Conservation (phyloP, 495 filamentous ascomycete species). For the Amniculicola lignicola region DNA sequence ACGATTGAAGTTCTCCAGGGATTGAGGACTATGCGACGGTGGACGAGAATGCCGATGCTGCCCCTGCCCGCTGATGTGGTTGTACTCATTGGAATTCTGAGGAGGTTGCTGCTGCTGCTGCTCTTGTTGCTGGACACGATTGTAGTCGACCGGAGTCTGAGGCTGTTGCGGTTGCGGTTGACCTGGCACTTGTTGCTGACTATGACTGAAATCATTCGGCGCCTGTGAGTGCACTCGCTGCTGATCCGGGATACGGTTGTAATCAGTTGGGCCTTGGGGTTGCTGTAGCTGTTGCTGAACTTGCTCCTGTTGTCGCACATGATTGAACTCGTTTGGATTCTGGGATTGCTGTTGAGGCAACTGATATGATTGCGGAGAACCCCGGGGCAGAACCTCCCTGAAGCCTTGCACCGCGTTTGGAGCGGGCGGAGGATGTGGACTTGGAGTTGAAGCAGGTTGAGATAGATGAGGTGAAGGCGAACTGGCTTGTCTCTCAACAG, state of each 20-base stretch:
- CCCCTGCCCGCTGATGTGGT: no score
- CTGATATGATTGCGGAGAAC: slow-evolving; percentile 28
- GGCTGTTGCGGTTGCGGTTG: no score
- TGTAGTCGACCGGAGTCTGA: no score
- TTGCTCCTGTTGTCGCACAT: background rate
- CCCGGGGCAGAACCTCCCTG: slow-evolving; percentile 25
- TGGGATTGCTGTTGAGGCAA: slow-evolving; percentile 8
- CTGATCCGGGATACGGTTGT: no score
- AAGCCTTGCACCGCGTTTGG: slow-evolving; percentile 16
- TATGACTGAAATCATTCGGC: no score
- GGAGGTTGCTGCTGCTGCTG: background rate
- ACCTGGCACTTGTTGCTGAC: no score
- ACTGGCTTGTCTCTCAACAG: slow-evolving; percentile 9
- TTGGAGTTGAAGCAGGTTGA: slow-evolving; percentile 18
- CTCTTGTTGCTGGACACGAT: background rate
- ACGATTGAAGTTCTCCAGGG: no score
- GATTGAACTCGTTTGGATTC: background rate
- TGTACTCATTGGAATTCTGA: no score
- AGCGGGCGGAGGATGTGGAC: slow-evolving; percentile 9
- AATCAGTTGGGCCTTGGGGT: no score
- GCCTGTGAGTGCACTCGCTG: no score
- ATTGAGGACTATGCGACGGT: no score
- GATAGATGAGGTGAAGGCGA: slow-evolving; percentile 25
- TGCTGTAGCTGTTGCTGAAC: background rate
- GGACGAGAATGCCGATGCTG: no score